Evolutionary conservation across 495 filamentous ascomycete genomes (phyloP), one percentile per base, ranked within the genome.

Genomic region (Sporormia fimetaria): DNA sequence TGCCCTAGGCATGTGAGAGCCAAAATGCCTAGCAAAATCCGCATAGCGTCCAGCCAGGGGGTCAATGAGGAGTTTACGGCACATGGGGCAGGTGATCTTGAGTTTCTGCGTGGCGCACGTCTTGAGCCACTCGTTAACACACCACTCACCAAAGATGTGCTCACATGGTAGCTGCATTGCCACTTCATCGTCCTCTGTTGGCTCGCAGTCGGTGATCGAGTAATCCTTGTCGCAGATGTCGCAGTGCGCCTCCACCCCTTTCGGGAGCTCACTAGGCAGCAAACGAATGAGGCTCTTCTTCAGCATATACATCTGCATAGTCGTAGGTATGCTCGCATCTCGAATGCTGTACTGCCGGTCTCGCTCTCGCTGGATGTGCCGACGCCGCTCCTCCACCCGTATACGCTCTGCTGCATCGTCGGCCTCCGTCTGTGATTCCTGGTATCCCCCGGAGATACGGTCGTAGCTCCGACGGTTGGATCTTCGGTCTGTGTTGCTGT

Each of bases 181-280:
- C 14, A 54, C 41, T 30, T 54, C 51, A 11, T 44, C 40, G n/a
- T 54, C 45, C 26, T 54, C 51, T 17, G 17, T 45, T 7, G 51
- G 40, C 7, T 37, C n/a, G 9, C 41, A 35, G 21, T 42, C 14
- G 15, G 36, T 40, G 6, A 24, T 17, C 2, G 51, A 49, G 17
- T 49, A 54, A 21, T 54, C 51, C 23, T 54, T 54, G 29, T 45
- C 36, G 37, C 51, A 54, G 20, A 54, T 54, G 32, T 54, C 51
- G 41, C 51, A 54, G 14, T 18, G 27, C 0, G 35, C 3, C 28
- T 35, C 36, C 1, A 37, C 11, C 6, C 29, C 45, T 38, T 46
- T 41, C 18, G 51, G 51, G 1, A 54, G 40, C 30, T 54, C 45
- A 12, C 30, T 45, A 2, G 37, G 45, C 16, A 54, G 22, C 16